Base-by-base conservation (phyloP, 352 stramenopile species). In the Labyrinthula sp. region DNA sequence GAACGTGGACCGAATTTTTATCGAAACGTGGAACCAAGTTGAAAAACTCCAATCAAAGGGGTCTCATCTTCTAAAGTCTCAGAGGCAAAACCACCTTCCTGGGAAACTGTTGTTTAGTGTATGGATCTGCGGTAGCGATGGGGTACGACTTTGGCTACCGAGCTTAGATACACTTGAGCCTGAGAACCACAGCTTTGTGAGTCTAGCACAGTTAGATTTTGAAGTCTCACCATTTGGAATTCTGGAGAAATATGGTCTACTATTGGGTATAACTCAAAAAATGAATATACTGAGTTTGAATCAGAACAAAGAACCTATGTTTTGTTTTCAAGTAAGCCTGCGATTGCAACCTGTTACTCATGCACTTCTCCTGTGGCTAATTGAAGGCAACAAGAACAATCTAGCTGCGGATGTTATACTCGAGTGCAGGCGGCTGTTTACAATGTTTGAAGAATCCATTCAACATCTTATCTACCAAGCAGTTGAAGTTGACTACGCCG, bases 251-350 rank as follows among this genome's bases (percentile, higher is more conserved):
- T 35, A 52, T 22, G 43, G 43, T 2, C 34, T 52, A 10, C 31
- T 52, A 9, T 21, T 52, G 12, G 43, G 43, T 25, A 52, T 52
- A n/a, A 36, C 33, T 23, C 43, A 52, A 24, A n/a, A n/a, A n/a
- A n/a, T n/a, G n/a, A n/a, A n/a, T n/a, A n/a, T n/a, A n/a, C n/a
- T 35, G 43, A 3, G 40, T 35, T 4, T 25, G 43, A 15, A 30
- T 12, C 34, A 25, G 40, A 24, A 52, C 43, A 10, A 30, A 52
- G 35, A 50, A 8, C 15, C 14, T 8, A 14, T 52, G 1, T 35
- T 35, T 2, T 52, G 43, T 25, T 52, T 23, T 46, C 31, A 52
- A 31, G 47, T 52, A 15, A 34, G 17, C 0, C 18, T 50, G 8
- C 43, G 43, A 12, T 25, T 52, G 15, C 40, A 15, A 1, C 43